Percentiles rank a stretch among this genome's conserved stretches.
Evolutionary conservation across 2,329 filamentous ascomycete species (phyloP).

Genomic region (Gaeumannomyces tritici): DNA sequence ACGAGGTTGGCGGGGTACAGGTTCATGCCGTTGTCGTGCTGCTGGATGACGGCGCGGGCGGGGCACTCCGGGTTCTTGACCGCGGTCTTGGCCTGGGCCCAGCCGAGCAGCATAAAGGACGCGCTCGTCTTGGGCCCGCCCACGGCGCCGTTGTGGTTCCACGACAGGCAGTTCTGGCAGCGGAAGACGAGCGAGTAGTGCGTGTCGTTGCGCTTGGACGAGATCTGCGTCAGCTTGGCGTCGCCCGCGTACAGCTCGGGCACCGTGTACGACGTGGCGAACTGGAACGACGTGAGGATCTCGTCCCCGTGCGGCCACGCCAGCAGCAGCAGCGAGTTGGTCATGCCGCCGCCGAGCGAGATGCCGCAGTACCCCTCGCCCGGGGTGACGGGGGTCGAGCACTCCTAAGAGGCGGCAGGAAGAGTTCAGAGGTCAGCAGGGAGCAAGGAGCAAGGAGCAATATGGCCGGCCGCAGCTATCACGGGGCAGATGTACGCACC

Average conservation of each 20-base stretch:
- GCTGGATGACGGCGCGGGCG: slow-evolving; percentile 16
- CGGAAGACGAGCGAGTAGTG: slow-evolving; percentile 49
- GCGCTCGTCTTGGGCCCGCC: slow-evolving; percentile 22
- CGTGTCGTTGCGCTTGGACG: slow-evolving; percentile 41
- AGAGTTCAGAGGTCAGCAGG: neutral
- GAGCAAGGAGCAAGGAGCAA: neutral
- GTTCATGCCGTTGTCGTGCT: slow-evolving; percentile 23
- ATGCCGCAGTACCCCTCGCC: slow-evolving; percentile 44
- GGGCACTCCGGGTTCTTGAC: slow-evolving; percentile 21
- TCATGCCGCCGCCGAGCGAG: slow-evolving; percentile 42
- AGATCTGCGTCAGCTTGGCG: slow-evolving; percentile 46
- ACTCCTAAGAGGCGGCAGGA: slow-evolving; percentile 24
- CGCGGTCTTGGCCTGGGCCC: slow-evolving; percentile 35
- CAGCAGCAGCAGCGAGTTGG: slow-evolving; percentile 39
- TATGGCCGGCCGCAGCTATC: no score
- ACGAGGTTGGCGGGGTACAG: slow-evolving; percentile 18
- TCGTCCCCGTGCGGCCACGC: slow-evolving; percentile 38
- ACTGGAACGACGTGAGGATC: slow-evolving; percentile 43
- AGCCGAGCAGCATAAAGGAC: slow-evolving; percentile 30
- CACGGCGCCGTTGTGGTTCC: slow-evolving; percentile 33
- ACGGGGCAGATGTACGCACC: slow-evolving; percentile 23
- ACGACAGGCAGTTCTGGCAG: slow-evolving; percentile 41
- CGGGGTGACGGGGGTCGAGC: slow-evolving; percentile 30
- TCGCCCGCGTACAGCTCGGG: slow-evolving; percentile 48
- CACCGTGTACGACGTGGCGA: slow-evolving; percentile 40